Evolutionary conservation across 139 green algal species (phyloP).

Genomic region (Cymbomonas tetramitiformis): DNA sequence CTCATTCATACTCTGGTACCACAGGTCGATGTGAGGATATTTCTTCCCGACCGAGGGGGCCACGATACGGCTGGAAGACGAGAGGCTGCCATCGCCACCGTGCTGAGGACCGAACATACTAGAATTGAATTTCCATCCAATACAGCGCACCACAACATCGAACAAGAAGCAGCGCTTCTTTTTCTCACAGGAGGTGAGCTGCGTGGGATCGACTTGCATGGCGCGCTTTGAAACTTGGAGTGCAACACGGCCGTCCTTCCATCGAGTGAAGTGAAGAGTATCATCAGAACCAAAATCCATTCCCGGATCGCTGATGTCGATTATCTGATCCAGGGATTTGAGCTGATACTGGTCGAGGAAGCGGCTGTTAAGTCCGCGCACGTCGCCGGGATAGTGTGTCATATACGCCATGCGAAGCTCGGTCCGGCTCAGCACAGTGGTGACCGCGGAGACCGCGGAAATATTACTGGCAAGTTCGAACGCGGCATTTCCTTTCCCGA

Average conservation of each 20-base stretch:
- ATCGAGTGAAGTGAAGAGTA: background rate
- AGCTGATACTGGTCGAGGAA: conserved; percentile 1
- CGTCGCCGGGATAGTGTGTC: background rate
- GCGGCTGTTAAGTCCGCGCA: background rate
- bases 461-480: background rate
- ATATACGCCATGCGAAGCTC: background rate
- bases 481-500: background rate
- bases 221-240: no score
- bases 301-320: no score
- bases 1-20: background rate
- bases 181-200: background rate
- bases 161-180: background rate
- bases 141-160: background rate
- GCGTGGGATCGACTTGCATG: no score
- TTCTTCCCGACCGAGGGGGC: background rate
- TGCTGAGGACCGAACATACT: background rate
- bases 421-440: background rate
- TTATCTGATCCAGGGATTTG: background rate
- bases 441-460: background rate
- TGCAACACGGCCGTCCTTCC: background rate
- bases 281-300: background rate
- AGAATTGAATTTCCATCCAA: background rate
- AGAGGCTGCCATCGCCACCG: no score
- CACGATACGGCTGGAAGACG: no score
- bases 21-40: background rate